These are phyloP conservation scores for Amylocarpus encephaloides DNA, from an alignment of 2,329 filamentous ascomycete genomes.

Conservation along the genomic window DNA sequence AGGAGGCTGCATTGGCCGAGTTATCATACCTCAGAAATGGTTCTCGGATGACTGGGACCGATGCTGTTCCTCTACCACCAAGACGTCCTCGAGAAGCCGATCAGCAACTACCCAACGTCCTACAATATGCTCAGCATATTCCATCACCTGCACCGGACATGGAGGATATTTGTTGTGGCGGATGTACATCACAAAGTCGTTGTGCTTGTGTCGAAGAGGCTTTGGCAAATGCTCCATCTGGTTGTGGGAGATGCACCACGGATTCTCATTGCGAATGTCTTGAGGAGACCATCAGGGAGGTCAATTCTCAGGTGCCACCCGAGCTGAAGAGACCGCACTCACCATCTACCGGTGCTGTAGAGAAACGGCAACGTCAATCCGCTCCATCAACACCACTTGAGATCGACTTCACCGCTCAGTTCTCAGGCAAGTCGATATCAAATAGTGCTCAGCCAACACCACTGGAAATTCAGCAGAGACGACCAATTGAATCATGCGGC, in stretches of 20 bases:
- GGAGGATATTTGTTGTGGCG: conserved; percentile 43
- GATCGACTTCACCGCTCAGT: conserved; percentile 67
- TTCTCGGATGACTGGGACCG: conserved; percentile 28
- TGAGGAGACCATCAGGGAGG: conserved; percentile 35
- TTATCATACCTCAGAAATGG: conserved; percentile 32
- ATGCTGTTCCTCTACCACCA: conserved; percentile 37
- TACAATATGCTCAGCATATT: conserved; percentile 16
- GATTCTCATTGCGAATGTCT: conserved; percentile 57
- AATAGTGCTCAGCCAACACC: conserved; percentile 18
- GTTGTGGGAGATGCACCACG: conserved; percentile 60
- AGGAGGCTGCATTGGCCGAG: conserved; percentile 38
- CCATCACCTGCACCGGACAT: conserved; percentile 29
- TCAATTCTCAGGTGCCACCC: conserved; percentile 3
- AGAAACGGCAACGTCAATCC: conserved; percentile 51
- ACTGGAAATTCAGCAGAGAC: conserved; percentile 18
- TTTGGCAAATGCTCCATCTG: conserved; percentile 46
- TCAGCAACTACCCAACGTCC: conserved; percentile 17
- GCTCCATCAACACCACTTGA: conserved; percentile 47
- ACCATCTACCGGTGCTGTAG: conserved; percentile 29
- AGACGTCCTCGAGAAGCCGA: conserved; percentile 23
- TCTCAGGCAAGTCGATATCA: conserved; percentile 36
- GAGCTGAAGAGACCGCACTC: conserved; percentile 31
- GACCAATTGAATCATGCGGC: conserved; percentile 63
- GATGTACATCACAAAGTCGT: conserved; percentile 45
- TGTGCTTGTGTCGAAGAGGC: conserved; percentile 57